A percentile compares a stretch with the other conserved stretches of the same genome.
phyloP scores from a whole-genome alignment of 345 rosid genomes.

The Leavenworthia alabamica region DNA sequence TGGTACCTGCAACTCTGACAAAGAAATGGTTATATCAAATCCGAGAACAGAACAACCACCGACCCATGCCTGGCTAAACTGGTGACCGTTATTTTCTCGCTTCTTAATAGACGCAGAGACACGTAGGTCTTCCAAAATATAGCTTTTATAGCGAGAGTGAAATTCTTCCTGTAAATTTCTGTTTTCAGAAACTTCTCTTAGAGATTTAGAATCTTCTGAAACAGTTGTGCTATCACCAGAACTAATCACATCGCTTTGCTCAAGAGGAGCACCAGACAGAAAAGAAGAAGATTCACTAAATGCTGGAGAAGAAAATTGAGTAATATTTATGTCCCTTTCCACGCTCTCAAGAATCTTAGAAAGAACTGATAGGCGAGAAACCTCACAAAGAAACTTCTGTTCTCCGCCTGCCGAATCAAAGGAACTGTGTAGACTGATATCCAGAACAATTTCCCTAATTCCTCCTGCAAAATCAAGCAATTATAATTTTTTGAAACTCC shows the following conservation, averaged over 20 bases:
- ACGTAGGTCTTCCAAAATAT: constrained; percentile 58
- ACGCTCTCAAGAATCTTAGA: constrained; percentile 48
- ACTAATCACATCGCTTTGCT: constrained; percentile 32
- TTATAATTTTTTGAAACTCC: background rate
- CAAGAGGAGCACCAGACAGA: constrained; percentile 34
- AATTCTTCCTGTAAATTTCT: constrained; percentile 28
- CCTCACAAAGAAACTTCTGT: constrained; percentile 48
- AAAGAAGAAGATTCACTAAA: constrained; percentile 40
- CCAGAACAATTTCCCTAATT: constrained; percentile 52
- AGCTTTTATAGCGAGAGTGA: constrained; percentile 35
- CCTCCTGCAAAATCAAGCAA: constrained; percentile 45
- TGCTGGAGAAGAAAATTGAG: constrained; percentile 47
- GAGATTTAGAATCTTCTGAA: constrained; percentile 28
- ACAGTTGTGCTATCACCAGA: constrained; percentile 37
- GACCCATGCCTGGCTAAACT: constrained; percentile 45
- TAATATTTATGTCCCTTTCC: constrained; percentile 42
- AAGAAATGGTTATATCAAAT: constrained; percentile 56
- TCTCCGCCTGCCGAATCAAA: constrained; percentile 37
- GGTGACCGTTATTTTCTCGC: constrained; percentile 31
- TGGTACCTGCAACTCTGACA: constrained; percentile 65
- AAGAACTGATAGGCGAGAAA: constrained; percentile 55
- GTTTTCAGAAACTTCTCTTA: constrained; percentile 19
- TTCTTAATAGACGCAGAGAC: constrained; percentile 49
- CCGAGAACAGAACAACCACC: constrained; percentile 72
- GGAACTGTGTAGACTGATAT: constrained; percentile 49